Evolutionary conservation across 768 basidiomycete genomes (phyloP), one percentile per base, ranked within the genome.

Genomic region (Suillus alpinus): DNA sequence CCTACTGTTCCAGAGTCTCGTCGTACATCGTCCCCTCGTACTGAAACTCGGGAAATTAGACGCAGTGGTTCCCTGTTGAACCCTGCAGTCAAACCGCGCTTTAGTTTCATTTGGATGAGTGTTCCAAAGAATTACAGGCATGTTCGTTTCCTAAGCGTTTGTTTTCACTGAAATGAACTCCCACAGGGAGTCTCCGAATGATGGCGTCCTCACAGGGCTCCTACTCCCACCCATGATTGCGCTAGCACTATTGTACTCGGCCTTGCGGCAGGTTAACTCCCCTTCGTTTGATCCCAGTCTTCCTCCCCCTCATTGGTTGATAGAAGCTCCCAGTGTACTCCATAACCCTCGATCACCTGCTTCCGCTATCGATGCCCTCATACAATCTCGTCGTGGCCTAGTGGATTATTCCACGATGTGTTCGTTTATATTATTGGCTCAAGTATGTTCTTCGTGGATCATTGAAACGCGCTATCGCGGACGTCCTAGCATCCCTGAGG

Each of bases 41-140:
- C 69, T 10, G 87, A 88, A 26, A 56, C 64, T 57, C 82, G 81
- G 40, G 85, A 86, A 12, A 65, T 64, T 49, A 82, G 73, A 68
- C 83, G 81, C 50, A 57, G 65, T 8, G 61, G 69, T 20, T 61
- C 69, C 57, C 47, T 62, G 56, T 69, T 71, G 31, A 57, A 66
- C 34, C 61, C 67, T 32, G 65, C 66, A 56, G 76, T 75, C 62
- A 84, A 81, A 73, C 75, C 77, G 26, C 82, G 84, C 67, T 84
- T 86, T 59, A 86, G 87, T 37, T 90, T 86, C 68, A 81, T 94
- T 29, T 94, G 91, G 91, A 94, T 94, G 92, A 89, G 92, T 16
- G 91, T 92, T 5, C 88, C 90, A 0, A 92, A 92, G 73, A 92
- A 94, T 68, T 94, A 91, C 69, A 81, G 92, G 53, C 53, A 39